Evolutionary conservation across 768 basidiomycete genomes (phyloP), one percentile per base, ranked within the genome.

Genomic region (Leccinum aurantiacum): DNA sequence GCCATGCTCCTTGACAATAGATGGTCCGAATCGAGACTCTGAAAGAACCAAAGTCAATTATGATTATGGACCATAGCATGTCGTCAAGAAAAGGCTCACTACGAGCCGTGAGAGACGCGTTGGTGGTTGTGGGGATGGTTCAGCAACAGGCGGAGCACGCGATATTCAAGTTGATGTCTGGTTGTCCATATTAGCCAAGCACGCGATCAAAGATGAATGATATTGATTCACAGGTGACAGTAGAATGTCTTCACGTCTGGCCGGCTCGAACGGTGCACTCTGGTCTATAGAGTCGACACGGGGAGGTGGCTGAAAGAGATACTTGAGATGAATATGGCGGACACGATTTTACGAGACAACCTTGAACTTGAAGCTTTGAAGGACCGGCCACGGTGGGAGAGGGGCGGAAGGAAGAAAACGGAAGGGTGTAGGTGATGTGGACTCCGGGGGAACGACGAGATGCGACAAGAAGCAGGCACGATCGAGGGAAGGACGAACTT

Each of bases 1-100:
- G 29, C 29, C 29, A 4, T 55, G 52, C 44, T 69, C 71, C 38
- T 66, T 71, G 35, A 53, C 44, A 19, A 73, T 27, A 27, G 27
- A 74, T 17, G 72, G 72, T 6, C 72, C 72, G 29, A 74, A 74
- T 7, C 72, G 72, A 41, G 74, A 74, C 72, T 73, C 24, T 5
- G 27, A 10, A 35, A 47, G 44, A 27, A 6, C 24, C 14, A 63
- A 11, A 6, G n/a, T 54, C 11, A 58, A 10, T 14, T 27, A 47
- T n/a, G 17, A 27, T 27, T 27, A 27, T 27, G 27, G 35, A 37
- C 13, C 2, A 38, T 31, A 17, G 6, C 15, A 3, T 41, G 14
- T 15, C 11, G 38, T 25, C 9, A 35, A 31, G 24, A 13, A 4
- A 53, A 67, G 9, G 15, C 66, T 65, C 38, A 65, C 65, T 1